These are phyloP conservation scores for Jacaranda copaia DNA, from an alignment of 257 asterid genomes.

Conservation along the genomic window DNA sequence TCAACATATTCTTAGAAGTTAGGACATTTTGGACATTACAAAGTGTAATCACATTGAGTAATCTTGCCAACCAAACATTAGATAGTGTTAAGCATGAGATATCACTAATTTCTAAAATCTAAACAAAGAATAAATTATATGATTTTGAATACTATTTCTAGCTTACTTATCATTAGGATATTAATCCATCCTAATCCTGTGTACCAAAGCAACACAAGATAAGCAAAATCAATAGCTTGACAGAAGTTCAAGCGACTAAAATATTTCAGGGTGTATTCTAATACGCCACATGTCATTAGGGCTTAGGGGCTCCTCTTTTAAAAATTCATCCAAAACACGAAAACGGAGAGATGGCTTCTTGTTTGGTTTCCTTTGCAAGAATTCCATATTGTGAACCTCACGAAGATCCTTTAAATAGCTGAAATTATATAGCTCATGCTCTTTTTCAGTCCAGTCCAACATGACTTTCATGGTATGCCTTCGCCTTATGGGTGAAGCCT, in stretches of 20 bases:
- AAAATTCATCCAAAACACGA: slow-evolving; percentile 95
- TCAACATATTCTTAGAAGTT: no score
- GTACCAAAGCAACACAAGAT: no score
- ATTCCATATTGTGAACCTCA: slow-evolving; percentile 78
- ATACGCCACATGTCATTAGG: slow-evolving; percentile 98
- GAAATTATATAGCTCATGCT: slow-evolving; percentile 67
- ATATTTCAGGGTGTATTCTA: slow-evolving; percentile 8
- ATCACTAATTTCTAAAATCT: no score
- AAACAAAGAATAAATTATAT: no score
- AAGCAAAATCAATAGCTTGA: background rate
- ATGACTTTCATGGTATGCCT: slow-evolving; percentile 57
- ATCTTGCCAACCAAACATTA: no score
- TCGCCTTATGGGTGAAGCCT: slow-evolving; percentile 64
- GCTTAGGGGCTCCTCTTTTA: slow-evolving; percentile 95
- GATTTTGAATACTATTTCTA: no score
- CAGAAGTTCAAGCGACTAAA: background rate
- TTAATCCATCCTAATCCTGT: no score
- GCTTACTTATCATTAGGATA: no score
- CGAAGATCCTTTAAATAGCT: slow-evolving; percentile 84
- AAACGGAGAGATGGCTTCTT: slow-evolving; percentile 87
- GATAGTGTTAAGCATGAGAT: no score
- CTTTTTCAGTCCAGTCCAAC: slow-evolving; percentile 29
- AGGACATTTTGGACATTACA: no score
- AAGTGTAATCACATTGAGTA: no score
- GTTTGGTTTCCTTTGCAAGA: slow-evolving; percentile 81